A percentile compares a stretch with the other conserved stretches of the same genome.
Conservation (phyloP, 805 yeast species). For the Teunomyces lycoperdinae region DNA sequence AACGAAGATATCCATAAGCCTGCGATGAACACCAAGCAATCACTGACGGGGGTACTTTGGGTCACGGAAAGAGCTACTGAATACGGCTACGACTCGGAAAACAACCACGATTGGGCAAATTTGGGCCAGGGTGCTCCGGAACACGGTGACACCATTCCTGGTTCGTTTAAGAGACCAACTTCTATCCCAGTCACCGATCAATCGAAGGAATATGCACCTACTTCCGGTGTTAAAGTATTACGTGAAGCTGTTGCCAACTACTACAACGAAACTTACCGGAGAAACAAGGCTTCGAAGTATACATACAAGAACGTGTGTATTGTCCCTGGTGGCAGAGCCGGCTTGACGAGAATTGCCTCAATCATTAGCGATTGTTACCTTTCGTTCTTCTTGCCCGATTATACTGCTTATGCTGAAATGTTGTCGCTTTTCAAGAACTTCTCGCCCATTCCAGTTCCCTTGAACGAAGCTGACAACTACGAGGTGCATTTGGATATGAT, state of each 20-base stretch:
- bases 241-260: constrained; percentile 57
- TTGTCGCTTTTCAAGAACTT: constrained; percentile 59
- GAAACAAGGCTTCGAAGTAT: constrained; percentile 48
- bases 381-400: constrained; percentile 60
- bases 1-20: constrained; percentile 49
- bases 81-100: constrained; percentile 47
- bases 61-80: constrained; percentile 59
- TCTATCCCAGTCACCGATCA: constrained; percentile 45
- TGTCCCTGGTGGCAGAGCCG: constrained; percentile 66
- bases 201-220: constrained; percentile 57
- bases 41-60: constrained; percentile 65
- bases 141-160: constrained; percentile 56
- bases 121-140: constrained; percentile 67
- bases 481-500: constrained; percentile 52
- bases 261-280: constrained; percentile 54
- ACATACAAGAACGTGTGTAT: constrained; percentile 60
- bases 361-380: constrained; percentile 57
- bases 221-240: constrained; percentile 53
- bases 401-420: constrained; percentile 67
- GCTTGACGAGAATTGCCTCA: constrained; percentile 59
- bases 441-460: constrained; percentile 61
- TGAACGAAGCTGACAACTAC: constrained; percentile 55
- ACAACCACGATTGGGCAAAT: constrained; percentile 49
- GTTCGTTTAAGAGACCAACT: constrained; percentile 54
- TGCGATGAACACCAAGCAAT: constrained; percentile 55